Evolutionary conservation across 2,329 filamentous ascomycete species (phyloP).

Genomic region (Venturiaceae sp.): DNA sequence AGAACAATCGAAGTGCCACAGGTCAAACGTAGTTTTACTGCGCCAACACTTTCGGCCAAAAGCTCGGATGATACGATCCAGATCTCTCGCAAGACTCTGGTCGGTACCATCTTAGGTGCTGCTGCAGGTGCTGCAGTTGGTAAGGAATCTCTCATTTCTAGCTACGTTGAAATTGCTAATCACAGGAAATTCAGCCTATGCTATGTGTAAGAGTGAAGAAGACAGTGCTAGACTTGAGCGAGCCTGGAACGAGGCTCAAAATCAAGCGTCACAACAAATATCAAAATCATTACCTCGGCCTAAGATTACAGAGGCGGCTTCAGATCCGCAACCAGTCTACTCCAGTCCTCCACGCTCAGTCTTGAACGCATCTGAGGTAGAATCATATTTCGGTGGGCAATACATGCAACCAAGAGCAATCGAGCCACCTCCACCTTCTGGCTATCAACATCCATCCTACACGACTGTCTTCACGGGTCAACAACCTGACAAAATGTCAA

Average conservation of each 20-base stretch:
- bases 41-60: slow-evolving; percentile 12
- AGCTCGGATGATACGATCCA: slow-evolving; percentile 7
- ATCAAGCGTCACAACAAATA: not conserved
- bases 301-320: not conserved
- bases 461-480: not conserved
- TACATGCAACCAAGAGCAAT: slow-evolving; percentile 6
- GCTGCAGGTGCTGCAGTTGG: slow-evolving; percentile 62
- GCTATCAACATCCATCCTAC: slow-evolving; percentile 5
- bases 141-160: not conserved
- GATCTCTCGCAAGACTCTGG: slow-evolving; percentile 50
- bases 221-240: slow-evolving; percentile 21
- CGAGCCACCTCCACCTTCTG: slow-evolving; percentile 1
- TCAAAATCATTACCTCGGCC: not conserved
- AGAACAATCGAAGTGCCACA: not conserved
- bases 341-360: not conserved
- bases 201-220: slow-evolving; percentile 53
- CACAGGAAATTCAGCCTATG: slow-evolving; percentile 46
- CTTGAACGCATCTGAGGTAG: not conserved
- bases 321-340: slow-evolving; percentile 2
- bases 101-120: slow-evolving; percentile 69
- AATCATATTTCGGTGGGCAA: not conserved
- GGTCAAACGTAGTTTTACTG: slow-evolving; percentile 6
- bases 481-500: not conserved
- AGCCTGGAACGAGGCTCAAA: not conserved
- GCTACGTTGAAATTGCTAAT: not conserved